Evolutionary conservation across 805 yeast species (phyloP).

Genomic region (Monosporozyma servazzii): DNA sequence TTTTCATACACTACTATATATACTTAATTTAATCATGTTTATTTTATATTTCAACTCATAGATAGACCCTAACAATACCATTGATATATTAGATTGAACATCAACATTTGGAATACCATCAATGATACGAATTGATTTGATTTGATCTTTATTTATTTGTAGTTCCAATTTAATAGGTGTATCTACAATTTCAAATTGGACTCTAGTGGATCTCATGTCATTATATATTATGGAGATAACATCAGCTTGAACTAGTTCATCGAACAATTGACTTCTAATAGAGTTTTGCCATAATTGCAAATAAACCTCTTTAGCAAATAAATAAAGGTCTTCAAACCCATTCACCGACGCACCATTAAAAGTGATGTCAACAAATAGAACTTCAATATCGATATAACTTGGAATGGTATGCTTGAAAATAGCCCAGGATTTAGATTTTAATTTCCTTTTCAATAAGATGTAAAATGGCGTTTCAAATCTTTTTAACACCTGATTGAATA

Average conservation of each 20-base stretch:
- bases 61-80: conserved; percentile 19
- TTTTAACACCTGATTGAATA: conserved; percentile 23
- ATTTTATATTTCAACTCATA: conserved; percentile 13
- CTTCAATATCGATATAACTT: conserved; percentile 16
- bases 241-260: conserved; percentile 9
- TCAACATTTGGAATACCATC: conserved; percentile 5
- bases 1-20: neutral
- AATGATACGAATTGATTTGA: conserved; percentile 13
- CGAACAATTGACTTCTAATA: conserved; percentile 11
- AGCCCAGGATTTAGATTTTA: conserved; percentile 25
- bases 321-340: conserved; percentile 14
- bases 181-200: conserved; percentile 7
- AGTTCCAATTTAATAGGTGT: conserved; percentile 10
- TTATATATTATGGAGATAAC: conserved; percentile 11
- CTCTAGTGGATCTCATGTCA: conserved; percentile 16
- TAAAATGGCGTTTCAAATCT: conserved; percentile 32
- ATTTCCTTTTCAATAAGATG: conserved; percentile 25
- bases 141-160: conserved; percentile 11
- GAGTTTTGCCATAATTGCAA: conserved; percentile 10
- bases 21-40: neutral
- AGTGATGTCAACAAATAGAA: conserved; percentile 12
- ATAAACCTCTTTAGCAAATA: conserved; percentile 23
- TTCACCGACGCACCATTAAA: conserved; percentile 7
- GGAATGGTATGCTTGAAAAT: conserved; percentile 34
- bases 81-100: conserved; percentile 8